phyloP scores from a whole-genome alignment of 257 asterid genomes.

The Leonotis leonurus region DNA sequence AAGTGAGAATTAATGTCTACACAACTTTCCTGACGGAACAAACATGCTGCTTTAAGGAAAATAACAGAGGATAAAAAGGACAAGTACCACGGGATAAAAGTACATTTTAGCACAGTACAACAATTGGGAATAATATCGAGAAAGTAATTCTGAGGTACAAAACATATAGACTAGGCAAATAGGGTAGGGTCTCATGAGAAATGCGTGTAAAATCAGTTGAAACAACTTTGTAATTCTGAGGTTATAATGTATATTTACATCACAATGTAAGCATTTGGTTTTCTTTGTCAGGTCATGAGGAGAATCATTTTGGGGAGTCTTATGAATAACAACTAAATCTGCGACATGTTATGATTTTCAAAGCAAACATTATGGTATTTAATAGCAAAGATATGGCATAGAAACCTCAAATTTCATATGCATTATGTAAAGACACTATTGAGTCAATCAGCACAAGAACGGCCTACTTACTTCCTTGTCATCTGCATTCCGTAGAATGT shows the following conservation, averaged over 20 bases:
- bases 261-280: background rate
- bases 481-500: conserved; percentile 69
- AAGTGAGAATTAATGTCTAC: background rate
- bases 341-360: background rate
- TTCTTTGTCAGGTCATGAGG: background rate
- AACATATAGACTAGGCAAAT: background rate
- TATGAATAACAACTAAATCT: background rate
- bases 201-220: background rate
- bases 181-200: background rate
- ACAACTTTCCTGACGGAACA: background rate
- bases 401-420: conserved; percentile 4
- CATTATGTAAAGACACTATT: background rate
- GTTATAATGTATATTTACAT: background rate
- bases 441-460: background rate
- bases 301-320: background rate
- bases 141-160: background rate
- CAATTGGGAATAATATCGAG: background rate
- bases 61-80: background rate
- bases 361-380: background rate
- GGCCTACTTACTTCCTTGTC: conserved; percentile 66
- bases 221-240: background rate
- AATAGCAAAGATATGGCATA: background rate
- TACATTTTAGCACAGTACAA: background rate
- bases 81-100: background rate
- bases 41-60: background rate